Evolutionary conservation across 1,284 basidiomycete genomes (phyloP).

Genomic region (Ustilago curta): DNA sequence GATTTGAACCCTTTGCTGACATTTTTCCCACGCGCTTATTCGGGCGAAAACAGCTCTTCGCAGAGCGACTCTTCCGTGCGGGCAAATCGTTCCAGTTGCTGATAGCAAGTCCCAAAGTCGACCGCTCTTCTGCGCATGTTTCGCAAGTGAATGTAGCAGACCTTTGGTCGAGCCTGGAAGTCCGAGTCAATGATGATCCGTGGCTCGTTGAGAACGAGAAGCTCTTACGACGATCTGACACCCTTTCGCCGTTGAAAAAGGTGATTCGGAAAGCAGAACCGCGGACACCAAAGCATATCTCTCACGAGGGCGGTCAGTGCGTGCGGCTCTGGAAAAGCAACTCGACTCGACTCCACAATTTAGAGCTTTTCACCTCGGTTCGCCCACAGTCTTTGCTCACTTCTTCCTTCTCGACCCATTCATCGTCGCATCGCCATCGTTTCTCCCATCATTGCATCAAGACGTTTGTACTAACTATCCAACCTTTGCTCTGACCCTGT

Average conservation of each 20-base stretch:
- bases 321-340: background rate
- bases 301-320: background rate
- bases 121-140: too few relatives aligned
- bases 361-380: constrained; percentile 23
- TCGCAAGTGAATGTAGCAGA: too few relatives aligned
- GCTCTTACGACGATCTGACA: too few relatives aligned
- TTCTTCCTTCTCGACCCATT: background rate
- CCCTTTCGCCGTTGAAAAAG: too few relatives aligned
- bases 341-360: constrained; percentile 22
- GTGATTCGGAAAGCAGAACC: too few relatives aligned
- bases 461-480: too few relatives aligned
- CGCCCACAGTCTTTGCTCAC: background rate
- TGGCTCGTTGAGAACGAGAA: too few relatives aligned
- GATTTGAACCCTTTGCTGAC: background rate
- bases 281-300: too few relatives aligned
- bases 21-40: constrained; percentile 4
- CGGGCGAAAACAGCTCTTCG: constrained; percentile 17
- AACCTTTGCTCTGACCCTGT: too few relatives aligned
- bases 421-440: background rate
- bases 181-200: too few relatives aligned
- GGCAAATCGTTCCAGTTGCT: background rate
- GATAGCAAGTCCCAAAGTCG: background rate
- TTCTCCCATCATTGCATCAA: background rate
- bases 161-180: too few relatives aligned
- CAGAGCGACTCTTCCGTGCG: constrained; percentile 12